Evolutionary conservation across 2,329 filamentous ascomycete genomes (phyloP).

Genomic region (Metarhizium guizhouense): DNA sequence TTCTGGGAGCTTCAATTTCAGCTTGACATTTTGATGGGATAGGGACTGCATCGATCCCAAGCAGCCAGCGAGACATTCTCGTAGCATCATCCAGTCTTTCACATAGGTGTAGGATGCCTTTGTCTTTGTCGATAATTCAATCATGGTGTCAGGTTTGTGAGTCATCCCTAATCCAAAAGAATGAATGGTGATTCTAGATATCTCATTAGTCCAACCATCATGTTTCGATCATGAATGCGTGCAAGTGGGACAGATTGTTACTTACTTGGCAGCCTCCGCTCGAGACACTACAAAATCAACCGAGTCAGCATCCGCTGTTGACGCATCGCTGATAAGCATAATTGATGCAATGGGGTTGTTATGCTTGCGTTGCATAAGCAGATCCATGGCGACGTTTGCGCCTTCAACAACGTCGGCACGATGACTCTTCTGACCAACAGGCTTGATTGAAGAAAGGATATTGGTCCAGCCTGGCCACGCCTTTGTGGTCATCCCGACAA

Average conservation of each 20-base stretch:
- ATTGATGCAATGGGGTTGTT: slow-evolving; percentile 94
- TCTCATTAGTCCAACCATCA: neutral
- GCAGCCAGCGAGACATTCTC: slow-evolving; percentile 90
- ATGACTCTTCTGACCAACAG: slow-evolving; percentile 92
- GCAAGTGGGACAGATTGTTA: slow-evolving; percentile 13
- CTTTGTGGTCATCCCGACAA: slow-evolving; percentile 98
- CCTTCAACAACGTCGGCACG: slow-evolving; percentile 95
- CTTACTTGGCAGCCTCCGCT: slow-evolving; percentile 91
- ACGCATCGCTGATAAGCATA: slow-evolving; percentile 93
- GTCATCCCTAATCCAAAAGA: slow-evolving; percentile 95
- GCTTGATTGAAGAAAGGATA: slow-evolving; percentile 77
- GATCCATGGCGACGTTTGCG: slow-evolving; percentile 95
- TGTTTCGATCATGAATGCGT: neutral
- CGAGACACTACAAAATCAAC: slow-evolving; percentile 96
- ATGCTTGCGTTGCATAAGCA: slow-evolving; percentile 95
- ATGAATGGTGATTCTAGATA: slow-evolving; percentile 79
- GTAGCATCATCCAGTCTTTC: slow-evolving; percentile 99
- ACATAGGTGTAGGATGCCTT: slow-evolving; percentile 98
- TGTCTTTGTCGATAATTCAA: slow-evolving; percentile 87
- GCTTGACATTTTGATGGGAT: slow-evolving; percentile 96
- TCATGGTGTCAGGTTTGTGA: slow-evolving; percentile 98
- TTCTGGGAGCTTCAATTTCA: slow-evolving; percentile 88
- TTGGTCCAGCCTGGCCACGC: slow-evolving; percentile 87
- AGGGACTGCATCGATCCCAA: slow-evolving; percentile 84
- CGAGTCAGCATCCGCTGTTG: slow-evolving; percentile 86